Conservation (phyloP, 2,329 filamentous ascomycete species). For the Ceratocystis destructans region DNA sequence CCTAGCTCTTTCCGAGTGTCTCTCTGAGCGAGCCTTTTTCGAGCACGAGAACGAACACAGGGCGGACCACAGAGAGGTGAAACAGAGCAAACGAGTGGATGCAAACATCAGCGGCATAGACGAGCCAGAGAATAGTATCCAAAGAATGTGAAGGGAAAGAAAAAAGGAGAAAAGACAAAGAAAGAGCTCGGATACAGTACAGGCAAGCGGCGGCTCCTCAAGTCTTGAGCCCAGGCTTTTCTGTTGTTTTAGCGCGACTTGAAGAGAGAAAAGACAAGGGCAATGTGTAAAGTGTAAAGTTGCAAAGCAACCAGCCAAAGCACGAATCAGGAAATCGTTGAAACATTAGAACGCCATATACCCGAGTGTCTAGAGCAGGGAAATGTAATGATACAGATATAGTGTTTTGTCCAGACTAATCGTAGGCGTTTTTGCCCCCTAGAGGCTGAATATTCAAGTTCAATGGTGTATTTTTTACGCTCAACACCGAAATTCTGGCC, state of each 20-base stretch:
- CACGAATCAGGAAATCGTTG: background rate
- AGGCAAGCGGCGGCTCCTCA: background rate
- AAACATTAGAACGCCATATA: background rate
- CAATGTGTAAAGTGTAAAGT: background rate
- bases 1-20: background rate
- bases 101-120: background rate
- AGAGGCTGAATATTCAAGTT: too few species aligned
- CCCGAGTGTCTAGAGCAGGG: background rate
- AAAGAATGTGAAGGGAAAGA: background rate
- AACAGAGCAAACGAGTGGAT: constrained; percentile 3
- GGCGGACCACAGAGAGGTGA: background rate
- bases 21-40: background rate
- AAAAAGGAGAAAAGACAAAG: background rate
- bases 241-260: background rate
- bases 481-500: too few species aligned
- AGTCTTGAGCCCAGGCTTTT: background rate
- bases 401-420: too few species aligned
- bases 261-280: background rate
- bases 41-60: background rate
- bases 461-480: too few species aligned
- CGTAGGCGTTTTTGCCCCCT: too few species aligned
- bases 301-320: background rate
- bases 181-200: background rate
- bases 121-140: background rate
- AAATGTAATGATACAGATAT: too few species aligned